Evolutionary conservation across 1,284 basidiomycete genomes (phyloP).

Genomic region (Trichosporon faecale): DNA sequence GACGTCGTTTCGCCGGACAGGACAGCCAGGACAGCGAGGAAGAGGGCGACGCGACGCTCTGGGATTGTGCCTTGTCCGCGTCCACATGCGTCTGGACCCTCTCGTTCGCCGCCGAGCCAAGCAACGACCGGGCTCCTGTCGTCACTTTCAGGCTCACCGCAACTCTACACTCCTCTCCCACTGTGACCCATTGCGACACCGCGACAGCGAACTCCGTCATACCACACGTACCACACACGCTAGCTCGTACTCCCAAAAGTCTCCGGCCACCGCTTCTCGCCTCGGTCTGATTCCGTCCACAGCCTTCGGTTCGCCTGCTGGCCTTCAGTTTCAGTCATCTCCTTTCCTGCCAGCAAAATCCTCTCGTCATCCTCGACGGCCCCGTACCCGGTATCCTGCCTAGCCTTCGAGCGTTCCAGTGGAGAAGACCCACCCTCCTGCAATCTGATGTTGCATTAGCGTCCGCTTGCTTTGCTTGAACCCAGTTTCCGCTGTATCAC

Average conservation of each 20-base stretch:
- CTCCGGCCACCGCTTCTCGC: neutral
- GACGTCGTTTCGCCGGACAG: neutral
- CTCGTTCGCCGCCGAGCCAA: neutral
- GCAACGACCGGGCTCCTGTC: neutral
- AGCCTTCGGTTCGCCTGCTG: neutral
- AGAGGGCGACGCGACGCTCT: neutral
- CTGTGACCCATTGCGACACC: neutral
- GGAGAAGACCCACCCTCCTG: neutral
- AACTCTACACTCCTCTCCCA: neutral
- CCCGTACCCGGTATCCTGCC: neutral
- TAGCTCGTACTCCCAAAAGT: neutral
- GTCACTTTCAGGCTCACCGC: constrained; percentile 4
- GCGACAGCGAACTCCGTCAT: neutral
- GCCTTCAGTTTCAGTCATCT: neutral
- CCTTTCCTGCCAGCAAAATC: neutral
- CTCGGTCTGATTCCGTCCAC: neutral
- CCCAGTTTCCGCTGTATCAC: constrained; percentile 20
- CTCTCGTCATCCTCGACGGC: neutral
- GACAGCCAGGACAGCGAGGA: no score
- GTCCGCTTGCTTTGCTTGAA: constrained; percentile 29
- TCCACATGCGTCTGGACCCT: neutral
- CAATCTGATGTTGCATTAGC: neutral
- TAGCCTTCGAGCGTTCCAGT: neutral
- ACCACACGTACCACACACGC: neutral
- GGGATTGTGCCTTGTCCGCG: neutral